Base-by-base conservation (phyloP, 129 eudicot genomes). In the Escallonia herrerae region DNA sequence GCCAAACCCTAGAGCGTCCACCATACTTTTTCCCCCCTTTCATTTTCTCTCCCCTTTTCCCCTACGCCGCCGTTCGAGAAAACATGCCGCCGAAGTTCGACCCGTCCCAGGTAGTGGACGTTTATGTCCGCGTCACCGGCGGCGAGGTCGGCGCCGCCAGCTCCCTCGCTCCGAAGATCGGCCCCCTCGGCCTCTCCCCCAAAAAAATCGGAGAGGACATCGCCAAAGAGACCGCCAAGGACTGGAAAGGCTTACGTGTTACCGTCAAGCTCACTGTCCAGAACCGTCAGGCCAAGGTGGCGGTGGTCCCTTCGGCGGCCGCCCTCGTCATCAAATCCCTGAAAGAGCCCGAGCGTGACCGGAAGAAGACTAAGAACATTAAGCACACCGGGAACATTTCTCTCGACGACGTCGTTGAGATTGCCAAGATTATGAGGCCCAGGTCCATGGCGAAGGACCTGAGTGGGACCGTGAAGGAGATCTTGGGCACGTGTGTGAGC, bases 71-170 rank as follows among this genome's bases (percentile, higher is more conserved):
- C 33, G 33, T 0, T 22, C 33, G 33, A 22, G 33, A 22, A 22
- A 81, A 72, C 76, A 86, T 86, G 94, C 86, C 94, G 68, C 94
- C 94, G n/a, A 86, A 82, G 76, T 82, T 86, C 71, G 94, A 86
- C 51, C 94, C 94, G 0, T 8, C 80, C 0, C 94, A 86, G 61
- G 84, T 86, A 13, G 88, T 86, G 7, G 94, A 86, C 52, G 94
- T 86, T 4, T 86, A 62, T 74, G 88, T 86, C 67, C 77, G 94
- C 3, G 94, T 86, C 53, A 86, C 94, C 70, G 88, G 94, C 5
- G 88, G 94, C 3, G 94, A 86, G 48, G 88, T 86, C 44, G 94
- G 94, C 5, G 94, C 94, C 5, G 94, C 94, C 5, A 72, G 79
- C 9, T 85, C 93, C 6, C 93, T 82, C 67, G 93, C 93, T 15